Conservation (phyloP, 2,329 filamentous ascomycete genomes). For the Hymenoscyphus albidus region DNA sequence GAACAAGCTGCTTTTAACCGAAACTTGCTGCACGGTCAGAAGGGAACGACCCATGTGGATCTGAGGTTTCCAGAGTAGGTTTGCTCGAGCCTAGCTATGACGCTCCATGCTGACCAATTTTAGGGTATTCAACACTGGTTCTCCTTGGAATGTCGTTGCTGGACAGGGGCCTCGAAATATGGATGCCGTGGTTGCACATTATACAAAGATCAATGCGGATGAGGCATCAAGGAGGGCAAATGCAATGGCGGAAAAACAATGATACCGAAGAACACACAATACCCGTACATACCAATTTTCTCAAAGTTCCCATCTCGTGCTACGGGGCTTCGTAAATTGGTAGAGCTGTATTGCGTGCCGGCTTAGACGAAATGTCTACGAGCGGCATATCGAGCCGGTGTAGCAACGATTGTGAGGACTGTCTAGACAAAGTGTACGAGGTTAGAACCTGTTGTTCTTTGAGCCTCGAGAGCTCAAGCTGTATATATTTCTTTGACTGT, state of each 20-base stretch:
- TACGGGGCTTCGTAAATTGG: background rate
- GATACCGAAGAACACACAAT: slow-evolving; percentile 18
- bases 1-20: slow-evolving; percentile 61
- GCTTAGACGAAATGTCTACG: background rate
- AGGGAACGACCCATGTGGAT: slow-evolving; percentile 44
- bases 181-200: slow-evolving; percentile 58
- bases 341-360: background rate
- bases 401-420: background rate
- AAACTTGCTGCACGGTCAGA: slow-evolving; percentile 52
- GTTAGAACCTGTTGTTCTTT: background rate
- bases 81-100: background rate
- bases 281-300: slow-evolving; percentile 24
- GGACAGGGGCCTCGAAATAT: slow-evolving; percentile 56
- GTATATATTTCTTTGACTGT: slow-evolving; percentile 1
- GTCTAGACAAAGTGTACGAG: background rate
- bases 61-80: slow-evolving; percentile 64
- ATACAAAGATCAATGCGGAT: slow-evolving; percentile 53
- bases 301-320: background rate
- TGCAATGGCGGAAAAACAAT: slow-evolving; percentile 27
- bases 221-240: slow-evolving; percentile 52
- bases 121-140: slow-evolving; percentile 60
- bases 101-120: slow-evolving; percentile 28
- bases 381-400: background rate
- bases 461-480: background rate
- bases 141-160: slow-evolving; percentile 61